phyloP scores from a whole-genome alignment of 176 grass and related monocot genomes.

The Musa troglodytarum region DNA sequence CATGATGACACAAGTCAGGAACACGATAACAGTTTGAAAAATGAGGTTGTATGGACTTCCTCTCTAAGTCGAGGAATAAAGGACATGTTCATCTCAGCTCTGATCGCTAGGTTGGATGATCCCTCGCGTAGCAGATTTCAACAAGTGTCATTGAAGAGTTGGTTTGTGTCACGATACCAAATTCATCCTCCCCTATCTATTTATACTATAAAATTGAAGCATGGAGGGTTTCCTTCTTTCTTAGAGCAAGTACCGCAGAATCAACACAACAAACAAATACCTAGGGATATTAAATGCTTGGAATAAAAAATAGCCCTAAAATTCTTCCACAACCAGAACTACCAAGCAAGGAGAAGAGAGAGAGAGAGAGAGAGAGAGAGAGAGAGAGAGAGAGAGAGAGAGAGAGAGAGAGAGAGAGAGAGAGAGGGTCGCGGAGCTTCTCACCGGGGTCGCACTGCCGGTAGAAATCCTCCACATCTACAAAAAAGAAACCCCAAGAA shows the following conservation, averaged over 20 bases:
- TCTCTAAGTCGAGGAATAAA: background rate
- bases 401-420: background rate
- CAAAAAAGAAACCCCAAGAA: conserved; percentile 22
- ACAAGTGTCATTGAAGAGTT: background rate
- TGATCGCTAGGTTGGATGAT: no score
- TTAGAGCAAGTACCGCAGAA: no score
- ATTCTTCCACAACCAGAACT: background rate
- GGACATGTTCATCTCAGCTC: background rate
- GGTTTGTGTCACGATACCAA: background rate
- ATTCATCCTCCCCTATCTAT: no score
- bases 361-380: background rate
- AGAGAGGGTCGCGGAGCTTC: background rate
- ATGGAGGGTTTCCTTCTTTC: no score
- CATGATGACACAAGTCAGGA: background rate
- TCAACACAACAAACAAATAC: background rate
- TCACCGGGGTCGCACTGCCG: conserved; percentile 93
- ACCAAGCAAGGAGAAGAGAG: background rate
- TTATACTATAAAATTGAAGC: no score
- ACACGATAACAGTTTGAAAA: background rate
- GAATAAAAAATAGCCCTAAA: background rate
- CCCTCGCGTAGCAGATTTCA: no score
- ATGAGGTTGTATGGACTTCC: no score
- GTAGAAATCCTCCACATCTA: conserved; percentile 97
- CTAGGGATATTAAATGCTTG: background rate
- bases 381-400: background rate